These are phyloP conservation scores for Sextonia rubra DNA, from an alignment of 164 flowering plant species.

Conservation along the genomic window DNA sequence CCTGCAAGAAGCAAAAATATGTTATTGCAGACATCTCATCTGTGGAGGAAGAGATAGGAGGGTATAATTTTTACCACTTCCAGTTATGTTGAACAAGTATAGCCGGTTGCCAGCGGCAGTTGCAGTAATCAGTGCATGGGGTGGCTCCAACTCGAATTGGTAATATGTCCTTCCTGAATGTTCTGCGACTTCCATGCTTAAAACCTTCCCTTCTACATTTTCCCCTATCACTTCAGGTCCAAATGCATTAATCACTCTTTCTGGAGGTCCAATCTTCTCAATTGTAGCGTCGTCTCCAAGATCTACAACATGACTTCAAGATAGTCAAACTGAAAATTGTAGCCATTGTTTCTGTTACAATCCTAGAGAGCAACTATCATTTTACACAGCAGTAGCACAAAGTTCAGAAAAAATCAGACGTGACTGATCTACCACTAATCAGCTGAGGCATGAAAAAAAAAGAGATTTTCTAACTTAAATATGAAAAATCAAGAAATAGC, in stretches of 20 bases:
- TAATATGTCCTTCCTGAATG: constrained; percentile 79
- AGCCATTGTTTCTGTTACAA: not conserved
- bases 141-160: constrained; percentile 88
- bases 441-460: not conserved
- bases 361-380: not conserved
- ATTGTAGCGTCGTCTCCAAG: constrained; percentile 66
- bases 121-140: constrained; percentile 84
- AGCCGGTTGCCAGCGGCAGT: constrained; percentile 98
- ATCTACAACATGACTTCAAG: constrained; percentile 30
- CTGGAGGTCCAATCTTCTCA: constrained; percentile 78
- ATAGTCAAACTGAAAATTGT: not conserved
- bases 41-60: not conserved
- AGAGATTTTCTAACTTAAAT: too few species aligned
- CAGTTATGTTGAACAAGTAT: constrained; percentile 72
- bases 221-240: constrained; percentile 96
- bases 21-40: not conserved
- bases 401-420: not conserved
- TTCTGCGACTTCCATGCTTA: constrained; percentile 19
- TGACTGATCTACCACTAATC: not conserved
- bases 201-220: constrained; percentile 72
- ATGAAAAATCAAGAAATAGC: too few species aligned
- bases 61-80: constrained; percentile 44
- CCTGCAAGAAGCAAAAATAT: constrained; percentile 40
- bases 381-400: not conserved
- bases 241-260: constrained; percentile 86